Evolutionary conservation across 129 eudicot genomes (phyloP), one percentile per base, ranked within the genome.

Genomic region (Centrapalus pauciflorus): DNA sequence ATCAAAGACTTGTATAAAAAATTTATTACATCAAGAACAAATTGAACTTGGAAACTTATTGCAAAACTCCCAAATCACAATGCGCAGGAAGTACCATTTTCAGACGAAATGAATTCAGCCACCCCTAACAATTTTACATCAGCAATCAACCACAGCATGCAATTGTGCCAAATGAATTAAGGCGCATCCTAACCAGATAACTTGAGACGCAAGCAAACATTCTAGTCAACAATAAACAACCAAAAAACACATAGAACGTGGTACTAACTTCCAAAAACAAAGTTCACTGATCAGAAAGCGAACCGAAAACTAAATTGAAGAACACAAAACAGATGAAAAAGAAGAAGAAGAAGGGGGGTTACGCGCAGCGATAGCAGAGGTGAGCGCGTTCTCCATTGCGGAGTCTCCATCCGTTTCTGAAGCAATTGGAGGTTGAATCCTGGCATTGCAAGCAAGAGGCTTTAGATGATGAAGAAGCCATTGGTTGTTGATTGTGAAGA

Each of bases 361-460:
- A 82, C 93, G 85, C 82, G 88, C 93, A 86, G 17, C 85, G 85
- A 57, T 66, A 73, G 63, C 93, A 86, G 73, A 86, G 93, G 66
- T 74, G 80, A 67, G 93, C 88, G 64, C 55, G 68, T 60, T 82
- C 75, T 64, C 93, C 93, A 45, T 81, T 80, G 6, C 88, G 85
- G 26, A 86, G 83, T 27, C 82, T 79, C 93, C 93, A 86, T 23
- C 93, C 93, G 35, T 77, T 72, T 20, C 76, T 69, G 78, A 86
- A 79, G 64, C 57, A 70, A 45, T 41, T 71, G 12, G 77, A 66
- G 73, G 67, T 76, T 62, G 83, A 70, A 35, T 82, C 81, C 52
- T 76, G 72, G 73, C 92, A 85, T 23, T 85, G 87, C 23, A 82
- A 79, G 74, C 92, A 85, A 16, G 71, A 61, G 8, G 63, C 16